Conservation (phyloP, 805 yeast genomes). For the Yamadazyma insecticola region DNA sequence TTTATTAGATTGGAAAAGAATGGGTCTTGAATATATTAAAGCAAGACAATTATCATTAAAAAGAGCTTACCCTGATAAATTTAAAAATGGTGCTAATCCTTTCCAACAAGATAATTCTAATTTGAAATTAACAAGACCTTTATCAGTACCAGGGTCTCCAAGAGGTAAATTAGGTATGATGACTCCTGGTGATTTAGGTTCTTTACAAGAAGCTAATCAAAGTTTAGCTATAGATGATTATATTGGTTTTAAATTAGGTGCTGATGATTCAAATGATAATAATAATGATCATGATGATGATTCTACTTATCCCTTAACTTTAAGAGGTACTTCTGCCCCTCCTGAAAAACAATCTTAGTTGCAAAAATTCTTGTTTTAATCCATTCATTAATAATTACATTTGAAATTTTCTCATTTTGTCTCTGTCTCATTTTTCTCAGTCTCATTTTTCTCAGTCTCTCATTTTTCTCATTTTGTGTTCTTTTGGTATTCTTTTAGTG, state of each 20-base stretch:
- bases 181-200: constrained; percentile 99
- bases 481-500: no score
- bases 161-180: constrained; percentile 66
- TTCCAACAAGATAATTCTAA: constrained; percentile 38
- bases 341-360: no score
- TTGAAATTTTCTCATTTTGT: no score
- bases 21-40: constrained; percentile 95
- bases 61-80: constrained; percentile 89
- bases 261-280: constrained; percentile 38
- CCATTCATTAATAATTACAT: no score
- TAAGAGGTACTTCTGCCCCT: constrained; percentile 46
- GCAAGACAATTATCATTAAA: constrained; percentile 89
- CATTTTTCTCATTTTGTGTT: no score
- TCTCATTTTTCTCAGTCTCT: no score
- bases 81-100: constrained; percentile 48
- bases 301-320: constrained; percentile 42
- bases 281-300: constrained; percentile 34
- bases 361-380: no score
- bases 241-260: constrained; percentile 49
- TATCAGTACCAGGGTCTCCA: constrained; percentile 98
- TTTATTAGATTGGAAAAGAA: constrained; percentile 92
- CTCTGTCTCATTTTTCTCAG: no score
- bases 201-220: constrained; percentile 84
- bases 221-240: constrained; percentile 70
- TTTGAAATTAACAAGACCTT: constrained; percentile 80